These are phyloP conservation scores for Pseudogymnoascus sp. DNA, from an alignment of 2,329 filamentous ascomycete species.

Conservation along the genomic window DNA sequence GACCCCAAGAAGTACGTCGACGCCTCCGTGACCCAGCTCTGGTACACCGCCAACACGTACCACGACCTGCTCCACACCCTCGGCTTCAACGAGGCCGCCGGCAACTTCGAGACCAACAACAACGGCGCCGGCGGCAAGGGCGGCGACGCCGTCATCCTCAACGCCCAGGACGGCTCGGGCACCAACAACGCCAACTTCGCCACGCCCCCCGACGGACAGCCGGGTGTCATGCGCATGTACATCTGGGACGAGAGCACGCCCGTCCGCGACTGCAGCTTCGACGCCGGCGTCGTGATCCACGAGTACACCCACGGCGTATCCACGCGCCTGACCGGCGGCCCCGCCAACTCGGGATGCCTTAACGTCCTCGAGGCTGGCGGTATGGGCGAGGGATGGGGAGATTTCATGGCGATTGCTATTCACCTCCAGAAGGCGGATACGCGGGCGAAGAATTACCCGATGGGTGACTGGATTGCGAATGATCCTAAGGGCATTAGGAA, in stretches of 20 bases:
- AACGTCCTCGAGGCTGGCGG: constrained; percentile 42
- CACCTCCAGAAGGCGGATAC: constrained; percentile 41
- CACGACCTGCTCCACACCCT: constrained; percentile 52
- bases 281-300: constrained; percentile 54
- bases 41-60: constrained; percentile 53
- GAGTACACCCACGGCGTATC: constrained; percentile 46
- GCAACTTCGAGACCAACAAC: constrained; percentile 55
- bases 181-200: constrained; percentile 53
- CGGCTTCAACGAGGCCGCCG: constrained; percentile 50
- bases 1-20: constrained; percentile 40
- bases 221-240: constrained; percentile 52
- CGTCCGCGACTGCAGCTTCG: constrained; percentile 48
- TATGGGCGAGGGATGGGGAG: constrained; percentile 53
- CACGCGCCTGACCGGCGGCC: constrained; percentile 38
- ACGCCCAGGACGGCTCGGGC: constrained; percentile 48
- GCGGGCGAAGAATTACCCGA: constrained; percentile 38
- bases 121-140: constrained; percentile 44
- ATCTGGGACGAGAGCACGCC: constrained; percentile 45
- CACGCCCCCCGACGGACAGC: constrained; percentile 44
- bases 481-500: constrained; percentile 39
- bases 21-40: constrained; percentile 51
- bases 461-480: constrained; percentile 45
- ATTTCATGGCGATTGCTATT: constrained; percentile 48
- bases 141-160: constrained; percentile 47
- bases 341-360: constrained; percentile 39